These are phyloP conservation scores for Penicillium glabrum DNA, from an alignment of 2,329 filamentous ascomycete species.

Conservation along the genomic window DNA sequence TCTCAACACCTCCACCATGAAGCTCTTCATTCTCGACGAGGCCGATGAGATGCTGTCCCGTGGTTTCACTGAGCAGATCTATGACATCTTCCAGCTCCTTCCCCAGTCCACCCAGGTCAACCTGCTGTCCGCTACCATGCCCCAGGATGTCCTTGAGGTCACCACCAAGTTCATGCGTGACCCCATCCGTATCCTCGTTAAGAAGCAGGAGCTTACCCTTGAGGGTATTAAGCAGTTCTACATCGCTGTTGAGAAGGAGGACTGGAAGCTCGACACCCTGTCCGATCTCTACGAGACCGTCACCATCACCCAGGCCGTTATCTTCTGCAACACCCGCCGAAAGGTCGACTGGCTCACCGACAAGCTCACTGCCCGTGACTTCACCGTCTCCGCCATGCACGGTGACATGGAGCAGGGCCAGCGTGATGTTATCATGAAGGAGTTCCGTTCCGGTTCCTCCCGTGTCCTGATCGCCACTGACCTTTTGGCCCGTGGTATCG, in stretches of 20 bases:
- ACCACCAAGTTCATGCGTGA: slow-evolving; percentile 99
- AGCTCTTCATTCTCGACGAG: slow-evolving; percentile 76
- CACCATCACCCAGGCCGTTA: slow-evolving; percentile 97
- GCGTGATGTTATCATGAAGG: slow-evolving; percentile 98
- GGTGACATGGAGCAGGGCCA: slow-evolving; percentile 99
- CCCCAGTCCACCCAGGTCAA: slow-evolving; percentile 98
- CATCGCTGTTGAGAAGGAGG: slow-evolving; percentile 98
- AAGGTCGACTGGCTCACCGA: slow-evolving; percentile 99
- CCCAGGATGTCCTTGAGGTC: slow-evolving; percentile 98
- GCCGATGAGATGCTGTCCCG: slow-evolving; percentile 73
- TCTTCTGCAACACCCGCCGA: slow-evolving; percentile 98
- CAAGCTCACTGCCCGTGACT: slow-evolving; percentile 99
- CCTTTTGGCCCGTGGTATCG: slow-evolving; percentile 96
- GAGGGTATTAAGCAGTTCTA: slow-evolving; percentile 99
- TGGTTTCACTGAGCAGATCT: slow-evolving; percentile 97
- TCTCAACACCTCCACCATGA: slow-evolving; percentile 71
- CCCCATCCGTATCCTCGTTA: slow-evolving; percentile 32
- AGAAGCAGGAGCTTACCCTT: slow-evolving; percentile 73
- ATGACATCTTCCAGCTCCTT: slow-evolving; percentile 96
- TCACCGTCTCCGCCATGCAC: slow-evolving; percentile 98
- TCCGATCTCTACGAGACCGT: slow-evolving; percentile 98
- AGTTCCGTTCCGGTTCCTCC: slow-evolving; percentile 95
- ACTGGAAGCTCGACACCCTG: slow-evolving; percentile 99
- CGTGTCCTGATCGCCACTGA: slow-evolving; percentile 96
- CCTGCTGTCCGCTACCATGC: slow-evolving; percentile 92